Evolutionary conservation across 306 rosid genomes (phyloP).

Genomic region (Vigna nakashimae): DNA sequence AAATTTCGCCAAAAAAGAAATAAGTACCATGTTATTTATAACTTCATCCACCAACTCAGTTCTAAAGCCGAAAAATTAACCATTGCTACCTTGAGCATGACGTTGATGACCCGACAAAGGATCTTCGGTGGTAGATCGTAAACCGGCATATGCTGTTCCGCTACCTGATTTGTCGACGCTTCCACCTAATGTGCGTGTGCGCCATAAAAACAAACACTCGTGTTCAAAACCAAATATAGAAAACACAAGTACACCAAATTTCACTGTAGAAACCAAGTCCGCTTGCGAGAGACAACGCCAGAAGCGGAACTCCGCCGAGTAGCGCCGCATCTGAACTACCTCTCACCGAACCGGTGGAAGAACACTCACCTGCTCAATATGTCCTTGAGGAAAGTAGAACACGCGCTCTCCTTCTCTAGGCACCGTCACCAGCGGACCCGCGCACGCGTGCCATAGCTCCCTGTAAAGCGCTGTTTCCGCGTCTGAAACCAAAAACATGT

Average conservation of each 20-base stretch:
- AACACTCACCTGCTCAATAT: constrained; percentile 81
- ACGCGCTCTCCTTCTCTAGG: constrained; percentile 81
- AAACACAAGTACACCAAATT: background rate
- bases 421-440: constrained; percentile 93
- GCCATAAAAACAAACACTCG: constrained; percentile 22
- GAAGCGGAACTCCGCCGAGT: background rate
- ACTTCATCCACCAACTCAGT: background rate
- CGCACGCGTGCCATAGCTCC: constrained; percentile 99
- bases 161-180: constrained; percentile 92
- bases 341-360: background rate
- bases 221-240: constrained; percentile 2
- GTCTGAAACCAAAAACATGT: constrained; percentile 50
- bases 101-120: constrained; percentile 88
- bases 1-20: background rate
- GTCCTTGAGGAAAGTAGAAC: constrained; percentile 98
- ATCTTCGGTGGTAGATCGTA: constrained; percentile 81
- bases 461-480: constrained; percentile 78
- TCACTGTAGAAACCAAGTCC: background rate
- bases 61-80: background rate
- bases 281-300: background rate
- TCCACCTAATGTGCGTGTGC: constrained; percentile 66
- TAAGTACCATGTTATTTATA: background rate
- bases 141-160: constrained; percentile 90
- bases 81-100: constrained; percentile 68
- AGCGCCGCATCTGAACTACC: constrained; percentile 15